Conservation (phyloP, 2,329 filamentous ascomycete genomes). For the Fusarium sp. region DNA sequence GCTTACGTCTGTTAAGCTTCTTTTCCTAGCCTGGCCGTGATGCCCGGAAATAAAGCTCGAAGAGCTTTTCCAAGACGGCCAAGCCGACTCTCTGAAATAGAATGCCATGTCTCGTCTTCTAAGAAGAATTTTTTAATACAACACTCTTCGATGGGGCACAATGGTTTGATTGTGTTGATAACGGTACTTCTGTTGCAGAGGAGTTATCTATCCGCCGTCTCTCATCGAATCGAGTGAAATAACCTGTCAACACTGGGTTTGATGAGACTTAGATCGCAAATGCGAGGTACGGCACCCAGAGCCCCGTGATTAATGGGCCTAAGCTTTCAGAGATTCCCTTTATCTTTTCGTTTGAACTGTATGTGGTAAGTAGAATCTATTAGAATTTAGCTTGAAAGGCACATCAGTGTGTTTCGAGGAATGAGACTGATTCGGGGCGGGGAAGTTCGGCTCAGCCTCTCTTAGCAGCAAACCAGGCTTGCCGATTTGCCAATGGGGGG, state of each 20-base stretch:
- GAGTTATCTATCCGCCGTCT: not conserved
- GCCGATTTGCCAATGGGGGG: not conserved
- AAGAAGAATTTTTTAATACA: not conserved
- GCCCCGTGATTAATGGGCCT: not conserved
- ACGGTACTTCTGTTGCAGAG: not conserved
- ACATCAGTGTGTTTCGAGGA: not conserved
- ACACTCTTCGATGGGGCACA: not conserved
- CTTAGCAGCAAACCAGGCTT: not conserved
- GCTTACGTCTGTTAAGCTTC: not conserved
- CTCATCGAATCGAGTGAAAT: not conserved
- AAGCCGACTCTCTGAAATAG: not conserved
- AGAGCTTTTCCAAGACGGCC: not conserved
- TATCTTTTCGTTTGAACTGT: not conserved
- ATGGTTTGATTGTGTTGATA: not conserved
- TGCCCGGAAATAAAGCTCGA: not conserved
- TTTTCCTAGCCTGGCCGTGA: not conserved
- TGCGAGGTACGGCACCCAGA: not conserved
- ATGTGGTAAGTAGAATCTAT: not conserved
- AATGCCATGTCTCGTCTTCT: not conserved
- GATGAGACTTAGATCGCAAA: not conserved
- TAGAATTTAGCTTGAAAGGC: not conserved
- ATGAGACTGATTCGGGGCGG: not conserved
- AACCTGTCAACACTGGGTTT: not conserved
- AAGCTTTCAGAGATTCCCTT: fast-evolving
- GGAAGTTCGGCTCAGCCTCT: not conserved